Evolutionary conservation across 2,329 filamentous ascomycete genomes (phyloP).

Genomic region (Colletotrichum siamense): DNA sequence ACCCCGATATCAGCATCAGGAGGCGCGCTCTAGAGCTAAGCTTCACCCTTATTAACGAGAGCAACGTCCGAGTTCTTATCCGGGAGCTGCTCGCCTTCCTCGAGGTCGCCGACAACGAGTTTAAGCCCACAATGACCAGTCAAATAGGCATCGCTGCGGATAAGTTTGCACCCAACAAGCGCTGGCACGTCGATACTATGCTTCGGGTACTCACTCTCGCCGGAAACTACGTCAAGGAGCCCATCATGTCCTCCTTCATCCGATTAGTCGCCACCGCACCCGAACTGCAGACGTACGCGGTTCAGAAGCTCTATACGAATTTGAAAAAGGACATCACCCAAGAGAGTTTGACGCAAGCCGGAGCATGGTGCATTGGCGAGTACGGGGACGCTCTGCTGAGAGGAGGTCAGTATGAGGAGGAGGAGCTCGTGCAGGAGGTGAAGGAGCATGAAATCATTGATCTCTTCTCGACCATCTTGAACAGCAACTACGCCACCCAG

Average conservation of each 20-base stretch:
- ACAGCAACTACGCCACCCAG: conserved; percentile 92
- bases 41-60: conserved; percentile 97
- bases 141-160: conserved; percentile 98
- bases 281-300: conserved; percentile 94
- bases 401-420: conserved; percentile 92
- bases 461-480: conserved; percentile 88
- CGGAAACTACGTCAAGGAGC: conserved; percentile 97
- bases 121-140: conserved; percentile 97
- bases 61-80: conserved; percentile 92
- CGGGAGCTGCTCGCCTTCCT: conserved; percentile 93
- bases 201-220: conserved; percentile 90
- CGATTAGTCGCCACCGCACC: conserved; percentile 93
- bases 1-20: conserved; percentile 97
- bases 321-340: conserved; percentile 97
- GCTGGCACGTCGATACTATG: conserved; percentile 99
- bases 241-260: conserved; percentile 95
- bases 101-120: conserved; percentile 97
- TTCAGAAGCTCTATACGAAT: conserved; percentile 90
- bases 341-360: conserved; percentile 91
- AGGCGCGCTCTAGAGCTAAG: conserved; percentile 95
- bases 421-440: conserved; percentile 81
- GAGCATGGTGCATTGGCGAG: conserved; percentile 97
- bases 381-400: conserved; percentile 90
- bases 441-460: conserved; percentile 91
- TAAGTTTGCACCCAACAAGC: conserved; percentile 93